These are phyloP conservation scores for Neurospora terricola DNA, from an alignment of 495 filamentous ascomycete species.

Conservation along the genomic window DNA sequence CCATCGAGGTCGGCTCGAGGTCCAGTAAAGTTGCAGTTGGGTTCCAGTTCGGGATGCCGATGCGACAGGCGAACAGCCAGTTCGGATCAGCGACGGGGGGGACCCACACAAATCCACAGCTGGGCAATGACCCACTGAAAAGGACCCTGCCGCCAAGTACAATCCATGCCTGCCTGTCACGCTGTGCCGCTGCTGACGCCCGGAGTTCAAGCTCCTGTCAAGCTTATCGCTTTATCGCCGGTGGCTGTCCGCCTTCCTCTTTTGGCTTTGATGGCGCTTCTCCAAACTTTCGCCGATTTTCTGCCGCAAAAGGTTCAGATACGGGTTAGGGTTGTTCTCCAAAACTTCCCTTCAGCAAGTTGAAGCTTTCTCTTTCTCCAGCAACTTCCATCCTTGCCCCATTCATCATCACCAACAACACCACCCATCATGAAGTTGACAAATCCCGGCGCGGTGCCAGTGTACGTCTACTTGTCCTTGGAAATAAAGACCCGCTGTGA, in stretches of 20 bases:
- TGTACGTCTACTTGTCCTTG: conserved; percentile 34
- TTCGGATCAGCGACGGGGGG: neutral
- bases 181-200: neutral
- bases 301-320: neutral
- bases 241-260: neutral
- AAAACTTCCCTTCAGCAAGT: neutral
- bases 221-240: neutral
- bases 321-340: neutral
- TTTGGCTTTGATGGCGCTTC: neutral
- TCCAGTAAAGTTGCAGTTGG: neutral
- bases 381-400: neutral
- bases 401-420: neutral
- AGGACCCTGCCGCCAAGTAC: neutral
- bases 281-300: neutral
- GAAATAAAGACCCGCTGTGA: neutral
- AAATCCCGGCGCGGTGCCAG: conserved; percentile 77
- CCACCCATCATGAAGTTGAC: conserved; percentile 67
- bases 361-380: neutral
- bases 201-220: neutral
- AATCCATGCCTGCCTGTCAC: neutral
- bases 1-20: neutral
- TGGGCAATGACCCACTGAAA: neutral
- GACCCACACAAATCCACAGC: neutral
- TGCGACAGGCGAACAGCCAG: neutral
- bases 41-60: neutral